A percentile compares a stretch with the other conserved stretches of the same genome.
phyloP scores from a whole-genome alignment of 139 green algal genomes.

The Eudorina sp. region DNA sequence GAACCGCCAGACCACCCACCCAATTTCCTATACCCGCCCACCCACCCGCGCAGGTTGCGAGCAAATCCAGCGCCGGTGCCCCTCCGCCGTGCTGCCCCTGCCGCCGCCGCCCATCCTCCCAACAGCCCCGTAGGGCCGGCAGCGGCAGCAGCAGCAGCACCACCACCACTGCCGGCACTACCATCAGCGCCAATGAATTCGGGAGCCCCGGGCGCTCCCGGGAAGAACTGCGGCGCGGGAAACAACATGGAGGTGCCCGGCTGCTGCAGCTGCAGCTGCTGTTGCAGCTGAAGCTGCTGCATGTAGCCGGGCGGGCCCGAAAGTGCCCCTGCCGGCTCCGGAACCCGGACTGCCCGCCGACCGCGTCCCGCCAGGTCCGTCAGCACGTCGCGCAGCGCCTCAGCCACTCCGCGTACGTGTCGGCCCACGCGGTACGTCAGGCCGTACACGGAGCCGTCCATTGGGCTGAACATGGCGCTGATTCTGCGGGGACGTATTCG shows the following conservation, averaged over 20 bases:
- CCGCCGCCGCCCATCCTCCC: neutral
- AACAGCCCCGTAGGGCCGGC: neutral
- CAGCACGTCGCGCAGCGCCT: slow-evolving; percentile 72
- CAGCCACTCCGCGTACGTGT: slow-evolving; percentile 64
- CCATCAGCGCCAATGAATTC: too few species aligned
- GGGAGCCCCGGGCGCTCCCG: too few species aligned
- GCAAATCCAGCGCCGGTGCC: neutral
- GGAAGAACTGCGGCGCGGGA: too few species aligned
- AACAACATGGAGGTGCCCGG: neutral
- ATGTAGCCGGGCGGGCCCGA: too few species aligned
- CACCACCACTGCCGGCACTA: too few species aligned
- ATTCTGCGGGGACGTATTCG: slow-evolving; percentile 55
- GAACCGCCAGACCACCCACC: too few species aligned
- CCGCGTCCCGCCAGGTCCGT: slow-evolving; percentile 38
- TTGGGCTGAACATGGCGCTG: neutral
- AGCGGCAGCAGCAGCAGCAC: neutral
- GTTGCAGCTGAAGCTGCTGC: neutral
- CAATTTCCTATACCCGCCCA: too few species aligned
- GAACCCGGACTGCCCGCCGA: neutral
- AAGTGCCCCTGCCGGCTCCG: too few species aligned
- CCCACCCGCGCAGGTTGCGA: neutral
- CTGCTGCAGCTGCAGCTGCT: neutral
- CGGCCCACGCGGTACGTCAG: slow-evolving; percentile 81
- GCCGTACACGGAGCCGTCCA: slow-evolving; percentile 57
- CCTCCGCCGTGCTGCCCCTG: too few species aligned